Conservation (phyloP, 352 stramenopile genomes). For the Pythium coloratum region DNA sequence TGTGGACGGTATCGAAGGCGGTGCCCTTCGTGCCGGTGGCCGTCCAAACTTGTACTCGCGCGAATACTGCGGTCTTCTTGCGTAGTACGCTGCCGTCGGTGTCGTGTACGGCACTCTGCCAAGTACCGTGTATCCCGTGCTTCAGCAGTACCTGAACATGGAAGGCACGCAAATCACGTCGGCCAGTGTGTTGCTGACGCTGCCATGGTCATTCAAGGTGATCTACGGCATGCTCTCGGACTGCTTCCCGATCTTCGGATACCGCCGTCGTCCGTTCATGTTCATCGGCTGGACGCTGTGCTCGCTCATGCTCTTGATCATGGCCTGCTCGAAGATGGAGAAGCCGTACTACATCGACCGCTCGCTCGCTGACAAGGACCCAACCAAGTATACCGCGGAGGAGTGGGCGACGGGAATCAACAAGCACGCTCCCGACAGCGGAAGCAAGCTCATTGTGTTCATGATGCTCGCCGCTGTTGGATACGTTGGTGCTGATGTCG, state of each 20-base stretch:
- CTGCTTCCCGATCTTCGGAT: neutral
- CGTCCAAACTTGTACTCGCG: neutral
- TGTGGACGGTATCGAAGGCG: neutral
- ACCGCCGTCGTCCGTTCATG: neutral
- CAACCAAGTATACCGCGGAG: neutral
- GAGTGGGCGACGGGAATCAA: neutral
- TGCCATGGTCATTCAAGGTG: neutral
- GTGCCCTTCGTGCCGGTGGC: neutral
- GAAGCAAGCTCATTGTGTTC: neutral
- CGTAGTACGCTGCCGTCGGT: neutral
- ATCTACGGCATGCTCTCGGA: too few relatives aligned
- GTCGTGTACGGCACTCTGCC: neutral
- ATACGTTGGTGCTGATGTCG: neutral
- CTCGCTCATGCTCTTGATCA: neutral
- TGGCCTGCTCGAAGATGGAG: neutral
- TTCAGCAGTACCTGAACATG: constrained; percentile 1
- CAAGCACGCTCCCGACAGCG: neutral
- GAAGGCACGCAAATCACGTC: neutral
- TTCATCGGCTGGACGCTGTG: neutral
- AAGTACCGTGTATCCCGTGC: neutral
- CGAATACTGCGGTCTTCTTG: neutral
- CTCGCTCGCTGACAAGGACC: neutral
- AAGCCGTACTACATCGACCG: constrained; percentile 1
- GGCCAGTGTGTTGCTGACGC: neutral
- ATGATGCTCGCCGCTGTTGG: neutral